A percentile compares a stretch with the other conserved stretches of the same genome.
Conservation (phyloP, 1,139 yeast genomes). For the Protomyces macrosporus region DNA sequence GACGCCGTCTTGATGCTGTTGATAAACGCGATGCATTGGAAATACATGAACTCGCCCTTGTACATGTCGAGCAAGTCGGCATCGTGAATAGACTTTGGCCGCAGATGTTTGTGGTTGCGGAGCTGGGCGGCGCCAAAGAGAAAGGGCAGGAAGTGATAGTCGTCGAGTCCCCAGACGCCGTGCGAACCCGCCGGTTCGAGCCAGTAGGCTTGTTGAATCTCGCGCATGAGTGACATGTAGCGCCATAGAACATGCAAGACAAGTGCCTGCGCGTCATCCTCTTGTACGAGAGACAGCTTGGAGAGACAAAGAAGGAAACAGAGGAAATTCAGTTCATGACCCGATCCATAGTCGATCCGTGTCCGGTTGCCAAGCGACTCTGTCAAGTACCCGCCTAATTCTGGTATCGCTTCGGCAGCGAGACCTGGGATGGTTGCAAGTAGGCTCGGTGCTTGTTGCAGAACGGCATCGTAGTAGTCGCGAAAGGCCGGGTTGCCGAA, state of each 20-base stretch:
- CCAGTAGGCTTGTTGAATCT: conserved; percentile 58
- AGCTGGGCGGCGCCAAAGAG: conserved; percentile 84
- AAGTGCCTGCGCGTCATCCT: conserved; percentile 28
- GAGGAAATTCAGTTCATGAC: conserved; percentile 86
- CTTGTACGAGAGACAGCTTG: conserved; percentile 30
- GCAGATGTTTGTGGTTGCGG: conserved; percentile 64
- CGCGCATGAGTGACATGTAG: conserved; percentile 48
- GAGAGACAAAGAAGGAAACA: conserved; percentile 51
- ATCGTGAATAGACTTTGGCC: conserved; percentile 84
- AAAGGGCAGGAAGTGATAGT: conserved; percentile 87
- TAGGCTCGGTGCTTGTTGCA: conserved; percentile 25
- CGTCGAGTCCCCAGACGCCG: conserved; percentile 97
- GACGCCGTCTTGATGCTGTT: conserved; percentile 76
- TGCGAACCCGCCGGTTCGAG: conserved; percentile 93
- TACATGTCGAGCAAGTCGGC: conserved; percentile 75
- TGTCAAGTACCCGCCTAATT: conserved; percentile 45
- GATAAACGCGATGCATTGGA: conserved; percentile 80
- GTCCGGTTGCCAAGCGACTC: conserved; percentile 82
- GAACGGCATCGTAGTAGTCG: conserved; percentile 71
- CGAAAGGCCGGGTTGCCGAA: conserved; percentile 89
- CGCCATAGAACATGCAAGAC: conserved; percentile 57
- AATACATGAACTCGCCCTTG: conserved; percentile 69
- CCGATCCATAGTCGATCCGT: conserved; percentile 93
- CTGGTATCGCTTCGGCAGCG: conserved; percentile 18
- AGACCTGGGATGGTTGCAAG: conserved; percentile 1